Percentiles rank a stretch among this genome's conserved stretches.
Evolutionary conservation across 495 filamentous ascomycete genomes (phyloP).

Genomic region (Antarctomyces pellizariae): DNA sequence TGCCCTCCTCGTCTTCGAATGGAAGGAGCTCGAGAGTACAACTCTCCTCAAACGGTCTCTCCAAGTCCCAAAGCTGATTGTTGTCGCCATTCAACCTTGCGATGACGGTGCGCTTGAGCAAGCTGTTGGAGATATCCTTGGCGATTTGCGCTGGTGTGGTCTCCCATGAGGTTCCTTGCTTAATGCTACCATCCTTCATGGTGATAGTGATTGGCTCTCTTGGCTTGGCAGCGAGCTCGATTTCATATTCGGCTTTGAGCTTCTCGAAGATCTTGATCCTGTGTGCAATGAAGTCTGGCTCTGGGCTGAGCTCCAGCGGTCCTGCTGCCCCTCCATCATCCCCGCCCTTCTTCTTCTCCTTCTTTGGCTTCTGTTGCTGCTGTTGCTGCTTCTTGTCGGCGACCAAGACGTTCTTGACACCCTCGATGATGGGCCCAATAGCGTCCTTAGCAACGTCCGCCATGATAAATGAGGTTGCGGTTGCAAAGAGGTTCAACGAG

Average conservation of each 20-base stretch:
- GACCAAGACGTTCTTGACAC: slow-evolving; percentile 25
- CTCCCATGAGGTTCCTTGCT: slow-evolving; percentile 44
- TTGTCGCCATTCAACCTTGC: slow-evolving; percentile 49
- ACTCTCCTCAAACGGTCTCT: slow-evolving; percentile 61
- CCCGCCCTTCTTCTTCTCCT: slow-evolving; percentile 26
- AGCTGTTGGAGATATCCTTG: slow-evolving; percentile 38
- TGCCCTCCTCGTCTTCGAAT: slow-evolving; percentile 68
- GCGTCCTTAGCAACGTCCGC: slow-evolving; percentile 11
- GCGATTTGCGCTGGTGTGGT: slow-evolving; percentile 46
- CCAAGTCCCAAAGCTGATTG: slow-evolving; percentile 65
- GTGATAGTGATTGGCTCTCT: slow-evolving; percentile 44
- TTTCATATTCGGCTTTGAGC: slow-evolving; percentile 60
- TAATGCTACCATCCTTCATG: slow-evolving; percentile 34
- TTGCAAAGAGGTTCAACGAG: neutral
- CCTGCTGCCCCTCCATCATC: slow-evolving; percentile 13
- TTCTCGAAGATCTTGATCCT: slow-evolving; percentile 73
- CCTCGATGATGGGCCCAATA: slow-evolving; percentile 17
- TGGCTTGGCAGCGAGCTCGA: slow-evolving; percentile 40
- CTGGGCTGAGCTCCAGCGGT: slow-evolving; percentile 35
- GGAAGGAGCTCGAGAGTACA: slow-evolving; percentile 59
- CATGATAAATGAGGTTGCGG: neutral
- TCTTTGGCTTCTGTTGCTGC: slow-evolving; percentile 19
- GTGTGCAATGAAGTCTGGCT: slow-evolving; percentile 58
- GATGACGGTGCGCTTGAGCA: slow-evolving; percentile 57
- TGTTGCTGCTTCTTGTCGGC: slow-evolving; percentile 18